Conservation (phyloP, 805 yeast species). For the Schwanniomyces yamadae region DNA sequence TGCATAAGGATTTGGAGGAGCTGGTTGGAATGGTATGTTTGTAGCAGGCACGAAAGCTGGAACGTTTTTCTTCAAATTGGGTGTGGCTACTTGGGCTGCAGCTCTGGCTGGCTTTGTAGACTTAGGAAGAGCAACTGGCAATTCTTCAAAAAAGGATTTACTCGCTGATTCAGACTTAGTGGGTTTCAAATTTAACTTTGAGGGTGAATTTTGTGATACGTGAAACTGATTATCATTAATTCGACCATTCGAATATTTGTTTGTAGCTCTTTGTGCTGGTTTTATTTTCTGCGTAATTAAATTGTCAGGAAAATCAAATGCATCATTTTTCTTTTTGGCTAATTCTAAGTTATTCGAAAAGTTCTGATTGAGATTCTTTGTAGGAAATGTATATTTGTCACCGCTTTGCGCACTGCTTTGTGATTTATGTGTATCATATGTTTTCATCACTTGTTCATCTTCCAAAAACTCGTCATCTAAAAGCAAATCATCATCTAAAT, state of each 20-base stretch:
- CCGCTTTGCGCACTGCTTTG: no score
- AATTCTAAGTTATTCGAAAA: not conserved
- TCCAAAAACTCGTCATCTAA: slow-evolving; percentile 39
- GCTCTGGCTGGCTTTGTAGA: slow-evolving; percentile 28
- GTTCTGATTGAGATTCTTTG: not conserved
- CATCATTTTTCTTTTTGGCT: slow-evolving; percentile 62
- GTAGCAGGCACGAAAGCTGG: slow-evolving; percentile 7
- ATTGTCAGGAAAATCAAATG: slow-evolving; percentile 70
- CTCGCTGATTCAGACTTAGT: slow-evolving; percentile 3
- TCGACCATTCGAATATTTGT: slow-evolving; percentile 16
- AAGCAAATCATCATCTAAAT: slow-evolving; percentile 31
- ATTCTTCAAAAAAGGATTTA: slow-evolving; percentile 58
- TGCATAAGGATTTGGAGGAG: slow-evolving; percentile 35
- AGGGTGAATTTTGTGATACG: not conserved
- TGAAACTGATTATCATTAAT: not conserved
- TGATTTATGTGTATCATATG: no score
- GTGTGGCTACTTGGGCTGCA: slow-evolving; percentile 23
- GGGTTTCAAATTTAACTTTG: not conserved
- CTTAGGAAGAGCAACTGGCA: slow-evolving; percentile 43
- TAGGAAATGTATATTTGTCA: no score
- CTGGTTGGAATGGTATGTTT: slow-evolving; percentile 5
- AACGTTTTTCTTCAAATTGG: slow-evolving; percentile 1
- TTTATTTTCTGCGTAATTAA: slow-evolving; percentile 43
- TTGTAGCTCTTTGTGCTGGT: slow-evolving; percentile 39
- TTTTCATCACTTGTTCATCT: slow-evolving; percentile 23